Conservation (phyloP, 2,329 filamentous ascomycete species). For the Fusarium humuli region DNA sequence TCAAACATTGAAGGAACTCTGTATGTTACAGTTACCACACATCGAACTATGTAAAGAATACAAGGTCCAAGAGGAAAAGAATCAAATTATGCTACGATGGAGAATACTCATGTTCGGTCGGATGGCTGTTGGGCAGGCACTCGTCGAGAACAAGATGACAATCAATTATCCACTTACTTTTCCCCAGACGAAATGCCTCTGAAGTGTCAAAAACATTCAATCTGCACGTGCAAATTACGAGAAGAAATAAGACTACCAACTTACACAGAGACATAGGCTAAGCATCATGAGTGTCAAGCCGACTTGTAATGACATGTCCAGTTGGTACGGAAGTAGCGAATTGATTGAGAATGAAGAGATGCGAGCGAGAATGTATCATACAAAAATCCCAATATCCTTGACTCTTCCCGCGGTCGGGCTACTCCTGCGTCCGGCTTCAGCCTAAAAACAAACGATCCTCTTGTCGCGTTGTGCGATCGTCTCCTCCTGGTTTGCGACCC, state of each 20-base stretch:
- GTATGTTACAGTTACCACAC: too few species aligned
- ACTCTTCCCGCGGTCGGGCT: not conserved
- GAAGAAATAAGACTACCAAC: not conserved
- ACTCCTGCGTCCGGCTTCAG: accelerated
- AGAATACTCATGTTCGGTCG: not conserved
- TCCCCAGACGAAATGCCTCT: accelerated
- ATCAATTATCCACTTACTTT: not conserved
- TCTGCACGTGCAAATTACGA: accelerated
- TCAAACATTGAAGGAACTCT: too few species aligned
- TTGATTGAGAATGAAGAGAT: not conserved
- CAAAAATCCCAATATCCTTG: not conserved
- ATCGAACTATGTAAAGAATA: too few species aligned
- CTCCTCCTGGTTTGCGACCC: not conserved
- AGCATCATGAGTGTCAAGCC: not conserved
- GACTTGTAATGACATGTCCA: not conserved
- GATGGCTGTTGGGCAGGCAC: too few species aligned
- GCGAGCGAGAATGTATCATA: not conserved
- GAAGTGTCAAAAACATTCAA: accelerated
- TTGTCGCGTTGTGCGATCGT: not conserved
- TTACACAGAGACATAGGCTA: not conserved
- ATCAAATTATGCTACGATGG: not conserved
- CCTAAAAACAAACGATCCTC: not conserved
- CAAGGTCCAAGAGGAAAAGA: not conserved
- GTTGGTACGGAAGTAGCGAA: not conserved
- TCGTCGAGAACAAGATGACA: not conserved